Evolutionary conservation across 495 filamentous ascomycete genomes (phyloP), one percentile per base, ranked within the genome.

Genomic region (Aspergillus diversus): DNA sequence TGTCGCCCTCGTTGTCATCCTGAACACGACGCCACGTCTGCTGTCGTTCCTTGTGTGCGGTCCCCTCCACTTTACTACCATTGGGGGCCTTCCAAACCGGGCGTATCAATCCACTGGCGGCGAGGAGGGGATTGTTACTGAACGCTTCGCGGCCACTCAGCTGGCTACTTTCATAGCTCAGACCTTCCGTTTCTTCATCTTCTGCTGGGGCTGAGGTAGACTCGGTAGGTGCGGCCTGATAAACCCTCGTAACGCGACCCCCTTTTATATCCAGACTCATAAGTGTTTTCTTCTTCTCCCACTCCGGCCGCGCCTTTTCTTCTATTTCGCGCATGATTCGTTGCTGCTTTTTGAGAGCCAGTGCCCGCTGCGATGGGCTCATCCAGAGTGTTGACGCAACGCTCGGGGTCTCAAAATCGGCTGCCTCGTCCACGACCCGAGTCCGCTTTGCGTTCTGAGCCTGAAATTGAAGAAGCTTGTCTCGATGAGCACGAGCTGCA

Each of bases 271-370:
- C 94, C 55, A 97, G 87, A 65, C 90, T 92, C 57, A 96, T 88
- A 0, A 99, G 90, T 63, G 93, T 87, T 69, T 84, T 86, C 64
- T 93, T 85, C 83, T 95, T 98, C 77, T 99, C 95, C 75, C 91
- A 99, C 63, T 96, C 95, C 1, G 95, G 94, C 60, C 88, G 83
- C 4, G 90, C 90, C 64, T 90, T 90, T 86, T 93, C 97, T 60
- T 97, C 93, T 81, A 95, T 88, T 80, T 96, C 91, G 6, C 91
- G 75, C 67, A 97, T 71, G 5, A 93, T 81, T 68, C 91, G 92
- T 75, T 98, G 95, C 80, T 99, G 95, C 63, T 85, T 85, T 75
- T 96, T 97, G 60, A 99, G 74, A 67, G 96, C 92, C 43, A 88
- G 77, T 0, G 96, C 95, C 42, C 96, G 82, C 73, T 99, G 92